phyloP scores from a whole-genome alignment of 495 filamentous ascomycete genomes.

The Cercophora samala region DNA sequence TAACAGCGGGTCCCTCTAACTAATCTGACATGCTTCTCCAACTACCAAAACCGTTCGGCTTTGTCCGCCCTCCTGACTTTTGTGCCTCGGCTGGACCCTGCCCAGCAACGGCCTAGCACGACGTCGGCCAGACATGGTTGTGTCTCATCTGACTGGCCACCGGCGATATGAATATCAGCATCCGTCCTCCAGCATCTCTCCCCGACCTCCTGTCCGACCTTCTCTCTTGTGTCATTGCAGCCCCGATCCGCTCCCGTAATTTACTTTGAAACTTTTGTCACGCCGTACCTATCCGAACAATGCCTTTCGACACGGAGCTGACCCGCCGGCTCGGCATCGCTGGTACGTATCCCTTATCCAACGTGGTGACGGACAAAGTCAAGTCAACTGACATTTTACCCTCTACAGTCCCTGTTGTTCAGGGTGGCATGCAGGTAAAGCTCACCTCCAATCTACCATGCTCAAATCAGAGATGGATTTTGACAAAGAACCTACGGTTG shows the following conservation, averaged over 20 bases:
- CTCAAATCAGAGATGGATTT: too few species aligned
- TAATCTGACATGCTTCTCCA: too few species aligned
- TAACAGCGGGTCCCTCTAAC: too few species aligned
- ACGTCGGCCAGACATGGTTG: background rate
- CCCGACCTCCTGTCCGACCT: background rate
- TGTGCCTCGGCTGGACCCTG: conserved; percentile 5
- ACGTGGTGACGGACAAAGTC: conserved; percentile 8
- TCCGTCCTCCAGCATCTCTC: background rate
- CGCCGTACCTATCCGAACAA: conserved; percentile 37
- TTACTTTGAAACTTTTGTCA: conserved; percentile 5
- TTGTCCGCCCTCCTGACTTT: conserved; percentile 2
- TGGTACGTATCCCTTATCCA: conserved; percentile 46
- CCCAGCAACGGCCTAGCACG: conserved; percentile 4
- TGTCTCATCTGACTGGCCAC: conserved; percentile 11
- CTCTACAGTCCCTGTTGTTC: conserved; percentile 80
- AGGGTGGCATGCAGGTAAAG: conserved; percentile 74
- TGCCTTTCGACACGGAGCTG: conserved; percentile 91
- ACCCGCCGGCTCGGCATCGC: conserved; percentile 86
- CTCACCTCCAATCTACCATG: conserved; percentile 49
- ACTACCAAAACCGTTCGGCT: conserved; percentile 4
- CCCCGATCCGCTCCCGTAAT: background rate
- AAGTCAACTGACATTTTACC: conserved; percentile 32
- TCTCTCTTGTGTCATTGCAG: background rate
- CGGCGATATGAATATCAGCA: background rate
- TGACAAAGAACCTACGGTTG: too few species aligned